Conservation (phyloP, 2,329 filamentous ascomycete species). For the Penicillium fuscoglaucum region DNA sequence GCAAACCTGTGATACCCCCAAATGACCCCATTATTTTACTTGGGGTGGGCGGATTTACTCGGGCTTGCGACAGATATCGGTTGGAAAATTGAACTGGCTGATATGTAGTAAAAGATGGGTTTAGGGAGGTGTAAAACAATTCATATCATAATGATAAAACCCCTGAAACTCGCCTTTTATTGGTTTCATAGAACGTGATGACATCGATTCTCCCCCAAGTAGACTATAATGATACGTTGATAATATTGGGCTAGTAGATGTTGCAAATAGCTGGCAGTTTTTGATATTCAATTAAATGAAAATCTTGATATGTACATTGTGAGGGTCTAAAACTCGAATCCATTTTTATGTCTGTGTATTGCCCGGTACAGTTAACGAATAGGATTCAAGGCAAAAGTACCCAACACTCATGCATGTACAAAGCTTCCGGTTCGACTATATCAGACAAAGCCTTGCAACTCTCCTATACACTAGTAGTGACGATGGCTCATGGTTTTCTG, state of each 20-base stretch:
- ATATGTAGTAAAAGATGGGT: not conserved
- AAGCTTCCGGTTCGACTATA: not conserved
- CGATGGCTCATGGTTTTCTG: not conserved
- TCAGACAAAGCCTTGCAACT: not conserved
- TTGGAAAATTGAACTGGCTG: not conserved
- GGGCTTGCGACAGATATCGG: not conserved
- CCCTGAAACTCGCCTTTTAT: not conserved
- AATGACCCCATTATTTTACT: not conserved
- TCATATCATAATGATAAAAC: not conserved
- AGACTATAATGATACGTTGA: not conserved
- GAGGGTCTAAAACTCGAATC: not conserved
- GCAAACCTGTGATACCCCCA: not conserved
- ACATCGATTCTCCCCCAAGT: accelerated
- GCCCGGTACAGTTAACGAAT: not conserved
- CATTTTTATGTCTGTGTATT: not conserved
- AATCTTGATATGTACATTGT: not conserved
- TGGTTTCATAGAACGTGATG: not conserved
- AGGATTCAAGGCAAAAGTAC: not conserved
- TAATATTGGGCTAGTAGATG: not conserved
- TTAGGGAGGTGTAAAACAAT: not conserved
- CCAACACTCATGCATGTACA: not conserved
- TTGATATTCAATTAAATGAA: not conserved
- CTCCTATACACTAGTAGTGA: not conserved
- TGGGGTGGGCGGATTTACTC: not conserved
- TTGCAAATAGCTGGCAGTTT: not conserved